Base-by-base conservation (phyloP, 352 stramenopile species). In the Blastocystis sp. region DNA sequence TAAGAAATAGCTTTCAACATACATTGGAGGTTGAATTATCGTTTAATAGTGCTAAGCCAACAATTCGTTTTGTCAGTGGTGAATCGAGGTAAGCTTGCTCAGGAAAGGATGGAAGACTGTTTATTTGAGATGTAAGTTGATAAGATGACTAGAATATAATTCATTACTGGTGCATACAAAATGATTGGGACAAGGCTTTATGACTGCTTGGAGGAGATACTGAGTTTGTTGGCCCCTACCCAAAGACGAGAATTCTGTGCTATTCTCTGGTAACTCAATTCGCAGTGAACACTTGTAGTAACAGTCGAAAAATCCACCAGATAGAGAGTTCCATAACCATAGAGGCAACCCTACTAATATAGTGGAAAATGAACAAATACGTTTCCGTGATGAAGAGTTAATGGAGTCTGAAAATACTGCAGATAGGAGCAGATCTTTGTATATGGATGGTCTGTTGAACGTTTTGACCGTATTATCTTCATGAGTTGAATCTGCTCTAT, bases 351-450 rank as follows among this genome's bases (percentile, higher is more conserved):
- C 63, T 54, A n/a, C 12, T 7, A 35, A 29, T n/a, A 19, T 19
- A 75, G 16, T 6, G 51, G 5, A 46, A 3, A 11, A 69, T 35
- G 12, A 6, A 39, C 6, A 16, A 2, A 69, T 69, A 69, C 59
- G 32, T 69, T 32, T 21, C 1, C 24, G 14, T 16, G n/a, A 37
- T 39, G n/a, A 6, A 2, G 12, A 21, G 5, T 69, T 24, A 29
- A 32, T 24, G 6, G 32, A 24, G 11, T 75, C 63, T 27, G 19
- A n/a, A 54, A 75, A 75, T 5, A 54, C 32, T 54, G 63, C 63
- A 43, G 63, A 75, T 27, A 75, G 63, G 19, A 75, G 63, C 16
- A 54, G 7, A 75, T 75, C 37, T 46, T 75, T 75, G 63, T 75
- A 54, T n/a, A 75, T 54, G 12, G 51, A 29, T 2, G 63, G 63